Evolutionary conservation across 23 red algal species (phyloP).

Genomic region (Cyanidiococcus yangmingshanensis): DNA sequence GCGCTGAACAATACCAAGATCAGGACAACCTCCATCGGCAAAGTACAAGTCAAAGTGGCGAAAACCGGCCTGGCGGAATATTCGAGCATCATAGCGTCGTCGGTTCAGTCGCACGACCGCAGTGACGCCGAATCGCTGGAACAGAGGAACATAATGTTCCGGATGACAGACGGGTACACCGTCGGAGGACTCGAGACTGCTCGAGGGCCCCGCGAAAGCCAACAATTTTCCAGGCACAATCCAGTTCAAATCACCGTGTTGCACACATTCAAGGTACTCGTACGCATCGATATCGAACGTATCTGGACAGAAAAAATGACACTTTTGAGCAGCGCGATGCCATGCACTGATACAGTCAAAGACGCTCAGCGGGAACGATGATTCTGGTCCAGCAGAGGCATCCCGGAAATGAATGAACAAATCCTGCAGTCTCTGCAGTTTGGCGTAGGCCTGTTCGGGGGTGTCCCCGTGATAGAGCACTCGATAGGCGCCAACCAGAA

Average conservation of each 20-base stretch:
- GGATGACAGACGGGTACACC: not conserved
- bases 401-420: conserved; percentile 15
- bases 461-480: conserved; percentile 3
- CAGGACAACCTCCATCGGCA: conserved; percentile 23
- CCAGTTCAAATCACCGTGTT: conserved; percentile 30
- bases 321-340: not conserved
- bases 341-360: conserved; percentile 19
- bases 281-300: conserved; percentile 26
- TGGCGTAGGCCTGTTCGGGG: conserved; percentile 10
- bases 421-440: not conserved
- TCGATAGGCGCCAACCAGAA: conserved; percentile 22
- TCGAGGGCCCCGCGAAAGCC: conserved; percentile 29
- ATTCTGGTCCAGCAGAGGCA: conserved; percentile 20
- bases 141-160: conserved; percentile 22
- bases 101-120: conserved; percentile 29
- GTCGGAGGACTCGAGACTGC: not conserved
- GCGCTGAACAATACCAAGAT: not conserved
- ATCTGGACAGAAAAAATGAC: conserved; percentile 14
- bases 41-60: conserved; percentile 33
- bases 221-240: conserved; percentile 26
- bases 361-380: conserved; percentile 20
- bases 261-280: conserved; percentile 20
- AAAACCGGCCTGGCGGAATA: conserved; percentile 17
- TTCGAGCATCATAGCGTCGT: conserved; percentile 23
- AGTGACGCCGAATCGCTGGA: conserved; percentile 23